Evolutionary conservation across 2,329 filamentous ascomycete genomes (phyloP), one percentile per base, ranked within the genome.

Genomic region (Aspergillus pseudoviridinutans): DNA sequence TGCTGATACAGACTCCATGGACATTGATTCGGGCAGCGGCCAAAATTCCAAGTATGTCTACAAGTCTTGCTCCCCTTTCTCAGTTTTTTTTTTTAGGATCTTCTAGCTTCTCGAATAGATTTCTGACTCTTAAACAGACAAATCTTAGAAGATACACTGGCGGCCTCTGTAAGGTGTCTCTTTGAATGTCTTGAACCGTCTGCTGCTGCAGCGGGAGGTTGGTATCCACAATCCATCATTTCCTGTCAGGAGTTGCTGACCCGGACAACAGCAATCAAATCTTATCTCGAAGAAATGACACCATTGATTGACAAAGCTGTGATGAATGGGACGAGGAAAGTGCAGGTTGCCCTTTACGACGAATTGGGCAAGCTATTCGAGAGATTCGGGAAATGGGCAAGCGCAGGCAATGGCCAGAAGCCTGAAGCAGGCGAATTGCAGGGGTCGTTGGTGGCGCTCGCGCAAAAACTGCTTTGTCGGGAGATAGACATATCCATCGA

Each of bases 1-100:
- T 32, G 63, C 69, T 20, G 71, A 75, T 38, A 84, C 84, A 49
- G 84, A 88, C 60, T 80, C 80, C 56, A 91, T 91, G 88, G 88
- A 91, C 20, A 76, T 89, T 24, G 87, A 89, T 67, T 79, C 79
- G 1, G 76, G 72, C 24, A 68, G 73, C 53, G 74, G 71, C 8
- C 79, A 80, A 38, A 71, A 72, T 54, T 70, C 67, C 46, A 64
- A 61, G 70, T 71, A 61, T 58, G 65, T 58, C 67, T 14, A 7
- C 35, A 35, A 3, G 6, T 1, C 14, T 4, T n/a, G 4, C 41
- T 49, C 44, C 17, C 22, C 29, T 17, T n/a, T 35, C 12, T 49
- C 50, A 32, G 27, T 47, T 14, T 38, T 17, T 42, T 51, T 22
- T 17, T 42, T 51, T 22, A 54, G 20, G 7, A 24, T 22, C 14